These are phyloP conservation scores for Aurifilum marmelostoma DNA, from an alignment of 2,329 filamentous ascomycete species.

Conservation along the genomic window DNA sequence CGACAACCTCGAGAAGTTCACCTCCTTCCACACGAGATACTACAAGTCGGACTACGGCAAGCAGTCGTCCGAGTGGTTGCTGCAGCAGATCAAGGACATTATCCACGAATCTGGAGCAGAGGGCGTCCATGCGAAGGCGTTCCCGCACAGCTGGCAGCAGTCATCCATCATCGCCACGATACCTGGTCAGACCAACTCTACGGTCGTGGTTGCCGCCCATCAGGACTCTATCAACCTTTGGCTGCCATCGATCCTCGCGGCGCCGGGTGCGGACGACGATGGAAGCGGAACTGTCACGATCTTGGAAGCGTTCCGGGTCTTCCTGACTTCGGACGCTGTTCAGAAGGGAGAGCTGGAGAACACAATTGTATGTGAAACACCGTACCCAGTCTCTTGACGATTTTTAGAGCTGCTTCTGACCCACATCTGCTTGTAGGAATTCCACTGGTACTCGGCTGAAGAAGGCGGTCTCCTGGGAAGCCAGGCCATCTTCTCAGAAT, in stretches of 20 bases:
- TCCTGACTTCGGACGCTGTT: constrained; percentile 67
- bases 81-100: constrained; percentile 65
- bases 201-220: constrained; percentile 77
- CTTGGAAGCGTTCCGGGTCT: constrained; percentile 73
- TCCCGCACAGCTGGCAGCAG: constrained; percentile 70
- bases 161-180: constrained; percentile 81
- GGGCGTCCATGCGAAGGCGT: constrained; percentile 60
- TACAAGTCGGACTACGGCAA: constrained; percentile 67
- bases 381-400: neutral
- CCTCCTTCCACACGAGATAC: constrained; percentile 69
- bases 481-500: constrained; percentile 52
- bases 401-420: neutral
- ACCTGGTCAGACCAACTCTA: constrained; percentile 68
- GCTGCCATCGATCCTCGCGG: constrained; percentile 68
- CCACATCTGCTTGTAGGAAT: constrained; percentile 57
- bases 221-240: constrained; percentile 82
- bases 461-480: constrained; percentile 76
- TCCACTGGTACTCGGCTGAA: constrained; percentile 60
- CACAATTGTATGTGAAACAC: constrained; percentile 52
- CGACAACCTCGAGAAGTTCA: constrained; percentile 67
- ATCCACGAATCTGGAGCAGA: constrained; percentile 61
- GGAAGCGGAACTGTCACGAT: constrained; percentile 79
- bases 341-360: constrained; percentile 66
- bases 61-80: constrained; percentile 76
- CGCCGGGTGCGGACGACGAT: constrained; percentile 78